Evolutionary conservation across 2,329 filamentous ascomycete species (phyloP).

Genomic region (Colletotrichum cuscutae): DNA sequence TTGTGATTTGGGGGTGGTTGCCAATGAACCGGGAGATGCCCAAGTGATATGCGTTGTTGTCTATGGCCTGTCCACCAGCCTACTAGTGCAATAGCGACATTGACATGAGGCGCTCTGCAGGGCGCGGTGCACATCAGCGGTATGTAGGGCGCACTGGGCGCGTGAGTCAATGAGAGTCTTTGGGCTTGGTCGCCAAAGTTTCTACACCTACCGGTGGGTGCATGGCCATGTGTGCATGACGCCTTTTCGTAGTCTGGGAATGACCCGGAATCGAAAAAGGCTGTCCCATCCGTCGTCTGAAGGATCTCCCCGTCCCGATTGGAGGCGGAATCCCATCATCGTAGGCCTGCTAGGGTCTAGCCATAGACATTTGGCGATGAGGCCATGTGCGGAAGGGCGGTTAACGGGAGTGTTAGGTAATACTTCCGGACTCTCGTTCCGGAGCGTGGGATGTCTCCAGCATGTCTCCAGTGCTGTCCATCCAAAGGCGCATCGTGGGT

Average conservation of each 20-base stretch:
- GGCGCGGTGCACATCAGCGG: conserved; percentile 8
- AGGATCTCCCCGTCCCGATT: conserved; percentile 6
- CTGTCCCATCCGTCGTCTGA: background rate
- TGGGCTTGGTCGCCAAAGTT: background rate
- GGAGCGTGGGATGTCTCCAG: conserved; percentile 10
- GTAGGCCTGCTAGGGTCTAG: background rate
- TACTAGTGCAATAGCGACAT: background rate
- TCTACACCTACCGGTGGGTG: no score
- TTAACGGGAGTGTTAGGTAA: conserved; percentile 21
- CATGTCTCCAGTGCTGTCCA: background rate
- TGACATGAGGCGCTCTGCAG: conserved; percentile 27
- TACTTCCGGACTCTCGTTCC: conserved; percentile 18
- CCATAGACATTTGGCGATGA: background rate
- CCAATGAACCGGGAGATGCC: background rate
- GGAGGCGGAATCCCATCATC: conserved; percentile 4
- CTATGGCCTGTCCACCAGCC: background rate
- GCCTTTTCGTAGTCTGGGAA: conserved; percentile 9
- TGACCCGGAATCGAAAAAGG: background rate
- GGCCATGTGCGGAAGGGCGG: conserved; percentile 21
- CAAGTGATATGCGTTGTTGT: background rate
- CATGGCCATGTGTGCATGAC: background rate
- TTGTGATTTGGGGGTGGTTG: no score
- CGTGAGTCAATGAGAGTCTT: background rate
- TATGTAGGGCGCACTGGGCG: background rate
- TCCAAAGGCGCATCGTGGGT: conserved; percentile 9